These are phyloP conservation scores for Penicillium crustosum DNA, from an alignment of 2,329 filamentous ascomycete species.

Conservation along the genomic window DNA sequence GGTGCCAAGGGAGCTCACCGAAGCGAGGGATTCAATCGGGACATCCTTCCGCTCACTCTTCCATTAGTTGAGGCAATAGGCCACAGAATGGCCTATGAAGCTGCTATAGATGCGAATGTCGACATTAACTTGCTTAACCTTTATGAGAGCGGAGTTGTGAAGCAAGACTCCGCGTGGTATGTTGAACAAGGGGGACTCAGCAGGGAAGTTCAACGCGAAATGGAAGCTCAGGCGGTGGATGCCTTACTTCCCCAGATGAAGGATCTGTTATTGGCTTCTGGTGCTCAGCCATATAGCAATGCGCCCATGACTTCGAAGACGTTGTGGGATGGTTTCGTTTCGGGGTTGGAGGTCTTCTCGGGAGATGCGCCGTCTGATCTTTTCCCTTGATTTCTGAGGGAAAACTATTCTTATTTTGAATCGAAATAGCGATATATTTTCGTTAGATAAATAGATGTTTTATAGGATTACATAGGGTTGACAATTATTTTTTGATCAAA, in stretches of 20 bases:
- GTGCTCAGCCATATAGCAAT: conserved; percentile 10
- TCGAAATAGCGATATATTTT: not conserved
- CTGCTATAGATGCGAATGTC: not conserved
- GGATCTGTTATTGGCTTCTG: conserved; percentile 4
- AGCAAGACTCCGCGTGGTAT: conserved; percentile 11
- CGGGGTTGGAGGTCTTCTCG: conserved; percentile 6
- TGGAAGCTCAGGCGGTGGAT: conserved; percentile 15
- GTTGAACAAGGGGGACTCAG: conserved; percentile 7
- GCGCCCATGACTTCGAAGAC: conserved; percentile 17
- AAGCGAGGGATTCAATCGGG: not conserved
- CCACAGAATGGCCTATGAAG: not conserved
- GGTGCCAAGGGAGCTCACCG: not conserved
- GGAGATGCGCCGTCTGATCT: not conserved
- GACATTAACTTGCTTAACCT: conserved; percentile 18
- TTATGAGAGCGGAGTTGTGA: conserved; percentile 4
- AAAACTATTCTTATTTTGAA: too few species aligned
- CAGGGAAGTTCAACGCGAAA: conserved; percentile 7
- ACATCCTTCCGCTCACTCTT: not conserved
- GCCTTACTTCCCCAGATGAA: conserved; percentile 14
- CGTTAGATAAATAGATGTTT: not conserved
- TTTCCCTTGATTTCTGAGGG: not conserved
- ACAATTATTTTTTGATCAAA: too few species aligned
- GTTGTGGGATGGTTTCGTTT: conserved; percentile 12
- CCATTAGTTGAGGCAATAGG: not conserved
- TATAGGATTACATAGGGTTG: too few species aligned